Base-by-base conservation (phyloP, 371 early-diverging fungal species). In the Apophysomyces elegans region DNA sequence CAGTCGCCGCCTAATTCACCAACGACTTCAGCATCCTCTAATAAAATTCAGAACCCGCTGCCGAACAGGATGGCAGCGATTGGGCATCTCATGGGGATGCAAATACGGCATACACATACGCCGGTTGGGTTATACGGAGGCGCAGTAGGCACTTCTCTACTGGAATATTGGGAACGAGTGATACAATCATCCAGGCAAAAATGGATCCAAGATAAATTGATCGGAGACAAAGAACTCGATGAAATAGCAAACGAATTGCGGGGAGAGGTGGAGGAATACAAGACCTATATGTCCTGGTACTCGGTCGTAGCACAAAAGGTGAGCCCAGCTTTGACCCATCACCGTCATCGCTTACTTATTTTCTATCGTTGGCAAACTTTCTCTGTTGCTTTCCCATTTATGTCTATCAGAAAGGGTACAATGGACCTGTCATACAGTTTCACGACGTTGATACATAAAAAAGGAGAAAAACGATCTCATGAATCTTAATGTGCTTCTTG, bases 201-300 rank as follows among this genome's bases (percentile, higher is more conserved):
- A 39, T 80, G 80, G 80, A 61, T 80, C 7, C 64, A 68, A 12
- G 66, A 64, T 36, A 77, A 77, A 37, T 46, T 70, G 65, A 75
- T 80, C 38, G 54, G 66, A 7, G 80, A 80, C 58, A 72, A 72
- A 37, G 77, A 77, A 60, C 62, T 80, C 57, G 76, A 75, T 44
- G 66, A 60, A 8, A 63, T 68, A 32, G 43, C 70, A 3, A 64
- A 73, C n/a, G 45, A 65, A 37, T 61, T 80, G 59, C 70, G 61
- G 36, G 63, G 70, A 37, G 80, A 80, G 67, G 75, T 77, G 7
- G 73, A 77, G 6, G 66, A 68, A 50, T 57, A 75, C 32, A 69
- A 77, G 18, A 80, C 80, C 6, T 77, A 80, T 39, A 80, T 80
- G 80, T 77, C 80, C 9, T 80, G 80, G 80, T 80, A 80, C 44